Evolutionary conservation across 2,329 filamentous ascomycete genomes (phyloP).

Genomic region (Pseudopithomyces chartarum): DNA sequence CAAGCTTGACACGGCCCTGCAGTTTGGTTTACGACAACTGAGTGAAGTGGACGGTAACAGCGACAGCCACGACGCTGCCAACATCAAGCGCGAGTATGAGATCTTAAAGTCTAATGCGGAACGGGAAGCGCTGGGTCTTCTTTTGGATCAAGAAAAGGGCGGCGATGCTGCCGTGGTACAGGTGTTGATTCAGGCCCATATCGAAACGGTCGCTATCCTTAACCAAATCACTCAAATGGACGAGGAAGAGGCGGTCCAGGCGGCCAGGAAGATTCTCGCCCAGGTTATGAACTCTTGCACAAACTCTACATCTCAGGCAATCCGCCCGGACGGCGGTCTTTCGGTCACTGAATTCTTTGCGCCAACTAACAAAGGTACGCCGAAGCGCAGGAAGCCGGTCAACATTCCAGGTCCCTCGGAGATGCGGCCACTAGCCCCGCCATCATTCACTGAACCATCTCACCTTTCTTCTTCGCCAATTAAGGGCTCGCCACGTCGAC

Average conservation of each 20-base stretch:
- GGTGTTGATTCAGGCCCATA: constrained; percentile 84
- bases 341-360: constrained; percentile 69
- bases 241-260: constrained; percentile 79
- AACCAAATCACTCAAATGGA: constrained; percentile 81
- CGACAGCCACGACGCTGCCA: constrained; percentile 71
- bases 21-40: constrained; percentile 81
- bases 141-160: constrained; percentile 82
- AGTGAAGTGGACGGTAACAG: constrained; percentile 68
- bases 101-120: constrained; percentile 82
- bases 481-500: constrained; percentile 79
- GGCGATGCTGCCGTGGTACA: constrained; percentile 81
- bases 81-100: constrained; percentile 80
- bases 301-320: constrained; percentile 76
- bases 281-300: constrained; percentile 79
- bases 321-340: constrained; percentile 82
- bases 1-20: constrained; percentile 82
- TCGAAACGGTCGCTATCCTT: constrained; percentile 85
- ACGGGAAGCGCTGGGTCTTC: constrained; percentile 75
- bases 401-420: constrained; percentile 55
- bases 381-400: constrained; percentile 68
- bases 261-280: constrained; percentile 76
- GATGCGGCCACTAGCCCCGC: constrained; percentile 47
- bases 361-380: constrained; percentile 73
- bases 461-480: constrained; percentile 65
- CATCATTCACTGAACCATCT: constrained; percentile 36